Evolutionary conservation across 495 filamentous ascomycete species (phyloP).

Genomic region (Mycothermus thermophilus): DNA sequence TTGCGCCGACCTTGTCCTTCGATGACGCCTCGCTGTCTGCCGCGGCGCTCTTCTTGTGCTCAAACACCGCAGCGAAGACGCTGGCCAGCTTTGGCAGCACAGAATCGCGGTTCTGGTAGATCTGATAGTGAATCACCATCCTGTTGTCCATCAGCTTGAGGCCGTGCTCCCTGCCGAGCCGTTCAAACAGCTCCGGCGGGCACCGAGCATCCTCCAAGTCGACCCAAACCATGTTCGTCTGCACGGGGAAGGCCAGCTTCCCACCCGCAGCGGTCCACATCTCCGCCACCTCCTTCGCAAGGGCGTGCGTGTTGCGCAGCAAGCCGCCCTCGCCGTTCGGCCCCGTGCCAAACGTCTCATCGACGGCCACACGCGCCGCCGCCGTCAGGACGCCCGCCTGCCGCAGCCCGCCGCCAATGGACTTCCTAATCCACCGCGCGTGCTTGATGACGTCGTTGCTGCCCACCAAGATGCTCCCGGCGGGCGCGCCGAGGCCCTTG

Average conservation of each 20-base stretch:
- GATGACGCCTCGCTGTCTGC: too few relatives aligned
- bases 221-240: slow-evolving; percentile 94
- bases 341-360: slow-evolving; percentile 56
- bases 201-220: slow-evolving; percentile 48
- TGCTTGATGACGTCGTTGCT: slow-evolving; percentile 49
- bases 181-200: slow-evolving; percentile 29
- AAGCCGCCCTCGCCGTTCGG: slow-evolving; percentile 48
- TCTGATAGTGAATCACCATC: slow-evolving; percentile 55
- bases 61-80: slow-evolving; percentile 32
- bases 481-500: slow-evolving; percentile 80
- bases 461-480: slow-evolving; percentile 70
- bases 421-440: slow-evolving; percentile 69
- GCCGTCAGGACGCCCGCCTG: slow-evolving; percentile 52
- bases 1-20: too few relatives aligned
- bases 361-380: slow-evolving; percentile 43
- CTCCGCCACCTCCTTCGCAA: slow-evolving; percentile 49
- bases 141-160: slow-evolving; percentile 38
- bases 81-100: slow-evolving; percentile 34
- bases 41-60: slow-evolving; percentile 13
- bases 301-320: slow-evolving; percentile 46
- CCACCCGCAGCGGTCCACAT: slow-evolving; percentile 53
- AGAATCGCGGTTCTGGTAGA: slow-evolving; percentile 32
- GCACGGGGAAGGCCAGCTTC: slow-evolving; percentile 44
- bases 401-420: slow-evolving; percentile 68
- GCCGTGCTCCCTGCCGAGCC: slow-evolving; percentile 38